Evolutionary conservation across 495 filamentous ascomycete genomes (phyloP).

Genomic region (Aspergillus biplanus): DNA sequence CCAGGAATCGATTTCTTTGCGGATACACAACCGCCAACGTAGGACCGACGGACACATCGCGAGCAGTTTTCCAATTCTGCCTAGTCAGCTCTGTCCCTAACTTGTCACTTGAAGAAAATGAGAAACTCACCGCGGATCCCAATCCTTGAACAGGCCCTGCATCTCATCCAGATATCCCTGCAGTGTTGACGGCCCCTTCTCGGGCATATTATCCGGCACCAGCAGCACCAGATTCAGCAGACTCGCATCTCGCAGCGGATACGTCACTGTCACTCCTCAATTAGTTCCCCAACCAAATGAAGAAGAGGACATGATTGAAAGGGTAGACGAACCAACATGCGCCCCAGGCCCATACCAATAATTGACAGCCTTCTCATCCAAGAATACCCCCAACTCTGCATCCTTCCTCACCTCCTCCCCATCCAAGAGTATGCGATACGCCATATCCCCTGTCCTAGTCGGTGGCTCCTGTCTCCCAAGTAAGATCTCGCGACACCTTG

Average conservation of each 20-base stretch:
- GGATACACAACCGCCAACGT: constrained; percentile 67
- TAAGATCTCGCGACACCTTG: constrained; percentile 41
- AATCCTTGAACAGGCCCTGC: constrained; percentile 59
- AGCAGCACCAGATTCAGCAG: constrained; percentile 69
- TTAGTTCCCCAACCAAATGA: not conserved
- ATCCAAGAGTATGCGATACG: constrained; percentile 64
- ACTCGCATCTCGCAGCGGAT: constrained; percentile 58
- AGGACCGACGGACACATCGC: constrained; percentile 51
- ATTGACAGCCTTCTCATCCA: constrained; percentile 59
- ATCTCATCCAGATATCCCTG: constrained; percentile 67
- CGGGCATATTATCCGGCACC: constrained; percentile 68
- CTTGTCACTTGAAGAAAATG: not conserved
- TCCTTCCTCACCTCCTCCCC: constrained; percentile 45
- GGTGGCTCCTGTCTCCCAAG: constrained; percentile 42
- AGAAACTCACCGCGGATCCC: constrained; percentile 53
- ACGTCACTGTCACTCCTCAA: constrained; percentile 48
- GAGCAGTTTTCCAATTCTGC: constrained; percentile 36
- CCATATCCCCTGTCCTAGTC: constrained; percentile 66
- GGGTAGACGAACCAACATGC: constrained; percentile 46
- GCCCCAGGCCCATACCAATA: constrained; percentile 70
- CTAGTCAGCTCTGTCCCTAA: not conserved
- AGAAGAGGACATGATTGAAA: not conserved
- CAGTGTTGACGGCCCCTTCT: constrained; percentile 41
- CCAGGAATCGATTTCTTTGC: constrained; percentile 55
- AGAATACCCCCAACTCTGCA: constrained; percentile 50